Evolutionary conservation across 2,329 filamentous ascomycete species (phyloP).

Genomic region (Hirsutella minnesotensis): DNA sequence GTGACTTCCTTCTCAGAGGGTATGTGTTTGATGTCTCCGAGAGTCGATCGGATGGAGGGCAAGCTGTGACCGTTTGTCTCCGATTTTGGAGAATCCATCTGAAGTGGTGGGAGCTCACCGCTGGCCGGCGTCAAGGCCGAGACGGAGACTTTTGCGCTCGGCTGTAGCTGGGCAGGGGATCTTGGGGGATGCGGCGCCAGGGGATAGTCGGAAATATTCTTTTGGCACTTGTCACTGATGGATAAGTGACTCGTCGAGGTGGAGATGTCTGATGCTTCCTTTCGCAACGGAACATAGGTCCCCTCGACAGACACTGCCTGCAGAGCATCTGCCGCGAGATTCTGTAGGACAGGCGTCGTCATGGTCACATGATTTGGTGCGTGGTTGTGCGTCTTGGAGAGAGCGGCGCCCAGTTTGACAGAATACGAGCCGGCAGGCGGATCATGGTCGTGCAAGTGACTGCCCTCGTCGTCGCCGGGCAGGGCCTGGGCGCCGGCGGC

Average conservation of each 20-base stretch:
- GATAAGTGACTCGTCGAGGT: conserved; percentile 19
- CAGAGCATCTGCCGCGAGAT: conserved; percentile 20
- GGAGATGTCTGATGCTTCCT: conserved; percentile 16
- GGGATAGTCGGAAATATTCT: conserved; percentile 3
- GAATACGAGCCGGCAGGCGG: neutral
- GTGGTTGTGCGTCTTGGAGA: neutral
- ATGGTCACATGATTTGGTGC: conserved; percentile 1
- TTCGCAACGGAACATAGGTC: conserved; percentile 6
- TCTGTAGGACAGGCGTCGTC: conserved; percentile 12
- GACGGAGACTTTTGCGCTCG: conserved; percentile 11
- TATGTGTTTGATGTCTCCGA: conserved; percentile 22
- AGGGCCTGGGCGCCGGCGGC: conserved; percentile 42
- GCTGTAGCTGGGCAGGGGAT: conserved; percentile 6
- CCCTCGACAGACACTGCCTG: conserved; percentile 13
- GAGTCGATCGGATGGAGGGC: conserved; percentile 26
- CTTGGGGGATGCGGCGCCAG: conserved; percentile 2
- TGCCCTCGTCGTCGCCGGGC: conserved; percentile 29
- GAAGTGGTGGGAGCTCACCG: conserved; percentile 24
- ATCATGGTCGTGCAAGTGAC: conserved; percentile 23
- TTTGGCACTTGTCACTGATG: conserved; percentile 19
- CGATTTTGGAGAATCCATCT: conserved; percentile 22
- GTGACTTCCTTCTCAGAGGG: conserved; percentile 19
- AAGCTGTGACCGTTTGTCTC: conserved; percentile 22
- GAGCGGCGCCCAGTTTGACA: neutral
- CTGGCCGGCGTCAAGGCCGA: conserved; percentile 11